Base-by-base conservation (phyloP, 202 grass and related monocot genomes). In the Bolboschoenoplectus hybrid region DNA sequence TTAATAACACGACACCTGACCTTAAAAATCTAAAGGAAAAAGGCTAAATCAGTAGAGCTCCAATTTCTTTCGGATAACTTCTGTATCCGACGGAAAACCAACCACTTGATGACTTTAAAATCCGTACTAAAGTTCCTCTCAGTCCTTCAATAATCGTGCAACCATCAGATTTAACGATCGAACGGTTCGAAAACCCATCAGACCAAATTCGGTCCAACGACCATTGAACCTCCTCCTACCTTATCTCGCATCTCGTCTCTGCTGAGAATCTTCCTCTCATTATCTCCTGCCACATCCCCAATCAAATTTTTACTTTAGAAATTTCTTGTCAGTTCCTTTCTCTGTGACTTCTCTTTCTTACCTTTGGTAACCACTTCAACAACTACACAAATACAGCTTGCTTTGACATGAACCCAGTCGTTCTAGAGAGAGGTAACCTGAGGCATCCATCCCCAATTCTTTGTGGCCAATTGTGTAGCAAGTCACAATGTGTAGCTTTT, bases 11-110 rank as follows among this genome's bases (percentile, higher is more conserved):
- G 95, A 97, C 92, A 81, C 72, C 36, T 87, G 87, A 95, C 95
- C 91, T 95, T 93, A 93, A 95, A 97, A 95, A 91, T 97, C 91
- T 92, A 61, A 9, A 8, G 71, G 90, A 94, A 13, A 95, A 97
- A 97, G 69, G 81, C 92, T 78, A 73, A 26, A 26, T 26, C 26
- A 26, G 26, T 26, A 26, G 26, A 26, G 26, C 26, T 26, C 26
- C 26, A 26, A 26, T 26, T 26, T 0, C 26, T 26, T 26, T 26
- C 26, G 26, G 26, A 26, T 26, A 26, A 26, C 26, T 26, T 26
- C 26, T 26, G 26, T 26, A 26, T 26, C 26, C 26, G 26, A 26
- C 26, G 26, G 26, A 26, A 26, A 26, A 26, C 26, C 26, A 26
- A 26, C 26, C 26, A 26, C 26, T 26, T 26, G 26, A 26, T 26